Conservation (phyloP, 495 filamentous ascomycete species). For the Penicillium antarcticum region DNA sequence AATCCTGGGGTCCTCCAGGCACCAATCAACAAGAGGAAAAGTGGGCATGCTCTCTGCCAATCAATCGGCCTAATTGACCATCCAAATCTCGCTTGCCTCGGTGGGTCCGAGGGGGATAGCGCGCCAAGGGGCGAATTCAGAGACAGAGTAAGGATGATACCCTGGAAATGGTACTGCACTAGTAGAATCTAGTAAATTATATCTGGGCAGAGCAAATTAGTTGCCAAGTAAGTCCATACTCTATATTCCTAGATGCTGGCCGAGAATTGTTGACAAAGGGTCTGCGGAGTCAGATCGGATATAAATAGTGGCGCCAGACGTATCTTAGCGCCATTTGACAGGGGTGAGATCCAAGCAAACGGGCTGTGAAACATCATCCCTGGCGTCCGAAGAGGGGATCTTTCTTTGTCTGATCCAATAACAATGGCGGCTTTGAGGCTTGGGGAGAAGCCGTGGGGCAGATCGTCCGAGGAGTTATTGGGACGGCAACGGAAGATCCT, state of each 20-base stretch:
- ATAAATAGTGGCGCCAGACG: conserved; percentile 21
- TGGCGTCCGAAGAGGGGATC: conserved; percentile 15
- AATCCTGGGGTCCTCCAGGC: conserved; percentile 26
- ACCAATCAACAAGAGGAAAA: conserved; percentile 33
- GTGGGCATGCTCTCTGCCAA: conserved; percentile 13
- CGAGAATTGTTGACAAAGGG: neutral
- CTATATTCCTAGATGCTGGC: no score
- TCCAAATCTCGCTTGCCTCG: conserved; percentile 28
- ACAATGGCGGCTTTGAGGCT: conserved; percentile 10
- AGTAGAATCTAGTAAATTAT: no score
- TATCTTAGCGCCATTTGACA: conserved; percentile 17
- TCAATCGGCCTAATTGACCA: conserved; percentile 15
- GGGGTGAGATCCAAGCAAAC: conserved; percentile 6
- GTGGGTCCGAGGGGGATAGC: conserved; percentile 12
- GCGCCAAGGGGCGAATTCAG: conserved; percentile 5
- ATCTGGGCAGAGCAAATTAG: no score
- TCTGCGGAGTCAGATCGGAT: conserved; percentile 19
- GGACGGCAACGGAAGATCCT: conserved; percentile 21
- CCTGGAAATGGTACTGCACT: no score
- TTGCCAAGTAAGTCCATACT: no score
- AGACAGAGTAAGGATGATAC: no score
- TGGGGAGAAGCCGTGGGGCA: conserved; percentile 12
- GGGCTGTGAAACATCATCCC: conserved; percentile 22
- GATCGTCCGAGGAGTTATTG: conserved; percentile 19
- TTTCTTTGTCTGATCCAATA: conserved; percentile 13